These are phyloP conservation scores for Ceratocystis harringtonii DNA, from an alignment of 2,329 filamentous ascomycete species.

Conservation along the genomic window DNA sequence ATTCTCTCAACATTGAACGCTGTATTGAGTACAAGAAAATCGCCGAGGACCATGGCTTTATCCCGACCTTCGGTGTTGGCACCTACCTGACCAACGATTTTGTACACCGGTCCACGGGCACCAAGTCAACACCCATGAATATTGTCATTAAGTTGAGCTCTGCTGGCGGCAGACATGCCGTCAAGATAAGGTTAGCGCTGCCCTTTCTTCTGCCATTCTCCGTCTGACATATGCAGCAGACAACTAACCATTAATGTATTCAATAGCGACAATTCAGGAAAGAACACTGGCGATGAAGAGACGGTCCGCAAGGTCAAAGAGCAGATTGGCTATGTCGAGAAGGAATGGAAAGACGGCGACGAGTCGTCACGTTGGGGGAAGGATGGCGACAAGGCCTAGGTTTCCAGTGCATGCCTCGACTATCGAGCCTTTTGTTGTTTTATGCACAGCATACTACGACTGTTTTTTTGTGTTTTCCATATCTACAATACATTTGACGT, in stretches of 20 bases:
- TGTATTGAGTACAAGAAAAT: conserved; percentile 81
- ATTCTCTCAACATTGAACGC: conserved; percentile 79
- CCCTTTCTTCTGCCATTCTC: conserved; percentile 10
- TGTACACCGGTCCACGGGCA: conserved; percentile 50
- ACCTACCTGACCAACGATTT: conserved; percentile 97
- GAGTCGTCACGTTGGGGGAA: conserved; percentile 71
- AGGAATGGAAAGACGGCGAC: conserved; percentile 67
- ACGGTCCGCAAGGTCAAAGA: conserved; percentile 74
- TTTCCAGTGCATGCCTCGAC: neutral
- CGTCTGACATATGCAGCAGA: neutral
- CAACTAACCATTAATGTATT: conserved; percentile 11
- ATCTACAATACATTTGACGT: too few relatives aligned
- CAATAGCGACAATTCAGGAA: conserved; percentile 60
- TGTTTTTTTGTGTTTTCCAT: neutral
- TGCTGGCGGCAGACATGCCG: conserved; percentile 61
- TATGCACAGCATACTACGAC: neutral
- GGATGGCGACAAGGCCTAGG: conserved; percentile 23
- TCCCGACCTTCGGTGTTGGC: conserved; percentile 81
- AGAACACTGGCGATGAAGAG: conserved; percentile 79
- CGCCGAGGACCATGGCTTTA: conserved; percentile 66
- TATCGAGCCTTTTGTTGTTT: neutral
- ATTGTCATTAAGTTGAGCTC: conserved; percentile 96
- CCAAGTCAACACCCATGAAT: conserved; percentile 82
- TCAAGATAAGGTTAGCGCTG: conserved; percentile 58
- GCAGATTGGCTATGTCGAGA: conserved; percentile 72